phyloP scores from a whole-genome alignment of 1,139 yeast genomes.

The Saccharomycopsis hybrid region DNA sequence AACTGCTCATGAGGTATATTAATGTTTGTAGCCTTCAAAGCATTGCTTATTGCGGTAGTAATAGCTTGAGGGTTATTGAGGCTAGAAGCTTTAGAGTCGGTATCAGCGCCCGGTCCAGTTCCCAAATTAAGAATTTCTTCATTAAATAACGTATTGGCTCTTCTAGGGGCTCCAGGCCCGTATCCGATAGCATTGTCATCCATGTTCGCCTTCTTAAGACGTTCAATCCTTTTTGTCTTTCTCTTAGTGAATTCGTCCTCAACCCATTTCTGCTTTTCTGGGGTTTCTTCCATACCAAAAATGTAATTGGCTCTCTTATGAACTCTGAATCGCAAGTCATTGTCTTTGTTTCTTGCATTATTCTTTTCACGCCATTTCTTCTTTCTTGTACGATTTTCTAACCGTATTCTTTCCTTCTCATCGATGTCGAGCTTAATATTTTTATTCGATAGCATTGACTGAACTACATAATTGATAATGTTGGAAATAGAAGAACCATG shows the following conservation, averaged over 20 bases:
- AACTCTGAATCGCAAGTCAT: constrained; percentile 75
- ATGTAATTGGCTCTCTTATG: constrained; percentile 60
- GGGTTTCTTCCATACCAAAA: constrained; percentile 57
- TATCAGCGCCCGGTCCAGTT: too few species aligned
- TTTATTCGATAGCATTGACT: constrained; percentile 10
- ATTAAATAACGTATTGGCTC: constrained; percentile 1
- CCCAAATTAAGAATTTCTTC: constrained; percentile 1
- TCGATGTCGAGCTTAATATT: constrained; percentile 28
- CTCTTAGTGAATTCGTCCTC: constrained; percentile 65
- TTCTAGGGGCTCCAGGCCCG: background rate
- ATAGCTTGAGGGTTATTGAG: constrained; percentile 2
- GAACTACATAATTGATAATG: constrained; percentile 4
- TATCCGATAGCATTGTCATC: constrained; percentile 14
- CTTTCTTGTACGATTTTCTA: constrained; percentile 79
- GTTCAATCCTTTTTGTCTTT: constrained; percentile 43
- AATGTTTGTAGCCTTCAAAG: constrained; percentile 8
- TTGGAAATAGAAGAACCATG: constrained; percentile 9
- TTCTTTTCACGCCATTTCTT: constrained; percentile 88
- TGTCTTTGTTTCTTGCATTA: constrained; percentile 75
- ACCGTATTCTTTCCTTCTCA: constrained; percentile 51
- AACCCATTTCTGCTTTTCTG: constrained; percentile 65
- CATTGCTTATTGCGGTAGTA: constrained; percentile 10
- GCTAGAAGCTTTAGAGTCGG: too few species aligned
- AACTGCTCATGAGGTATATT: constrained; percentile 14
- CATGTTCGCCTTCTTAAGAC: constrained; percentile 7